Conservation (phyloP, 1,139 yeast genomes). For the Suhomyces coccinellae region DNA sequence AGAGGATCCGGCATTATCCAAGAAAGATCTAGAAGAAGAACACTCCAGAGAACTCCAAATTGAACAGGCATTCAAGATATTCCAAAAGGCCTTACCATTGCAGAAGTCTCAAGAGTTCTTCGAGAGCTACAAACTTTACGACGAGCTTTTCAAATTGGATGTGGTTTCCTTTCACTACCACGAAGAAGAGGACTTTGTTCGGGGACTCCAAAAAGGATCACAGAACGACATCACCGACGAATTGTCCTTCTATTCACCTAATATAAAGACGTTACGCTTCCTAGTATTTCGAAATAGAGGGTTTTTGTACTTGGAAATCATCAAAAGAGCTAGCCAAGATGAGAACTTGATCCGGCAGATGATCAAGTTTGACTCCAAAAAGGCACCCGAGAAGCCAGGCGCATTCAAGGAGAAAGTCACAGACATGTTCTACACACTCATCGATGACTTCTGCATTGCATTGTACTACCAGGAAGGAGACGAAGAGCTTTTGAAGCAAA, state of each 20-base stretch:
- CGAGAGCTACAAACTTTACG: constrained; percentile 58
- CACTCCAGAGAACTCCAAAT: constrained; percentile 87
- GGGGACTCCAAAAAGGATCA: constrained; percentile 45
- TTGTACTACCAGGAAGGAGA: constrained; percentile 68
- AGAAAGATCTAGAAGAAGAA: constrained; percentile 68
- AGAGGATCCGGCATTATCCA: constrained; percentile 59
- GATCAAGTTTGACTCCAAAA: constrained; percentile 3
- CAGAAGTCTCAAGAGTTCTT: constrained; percentile 54
- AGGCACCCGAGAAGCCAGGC: constrained; percentile 18
- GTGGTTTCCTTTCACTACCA: constrained; percentile 56
- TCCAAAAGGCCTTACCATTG: constrained; percentile 64
- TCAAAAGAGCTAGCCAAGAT: constrained; percentile 16
- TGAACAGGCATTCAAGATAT: constrained; percentile 80
- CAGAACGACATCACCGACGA: constrained; percentile 41
- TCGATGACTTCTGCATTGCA: constrained; percentile 59
- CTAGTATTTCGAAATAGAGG: constrained; percentile 83
- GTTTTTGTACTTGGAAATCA: constrained; percentile 59
- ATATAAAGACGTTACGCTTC: constrained; percentile 70
- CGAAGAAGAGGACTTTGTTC: constrained; percentile 41
- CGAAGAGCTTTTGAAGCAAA: constrained; percentile 45
- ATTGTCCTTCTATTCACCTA: constrained; percentile 57
- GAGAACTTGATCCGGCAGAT: constrained; percentile 1
- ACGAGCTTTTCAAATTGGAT: constrained; percentile 64
- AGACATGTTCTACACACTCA: constrained; percentile 39
- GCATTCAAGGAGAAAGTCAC: constrained; percentile 18